A percentile compares a stretch with the other conserved stretches of the same genome.
Evolutionary conservation across 441 rosid species (phyloP).

Genomic region (Metrosideros polymorpha): DNA sequence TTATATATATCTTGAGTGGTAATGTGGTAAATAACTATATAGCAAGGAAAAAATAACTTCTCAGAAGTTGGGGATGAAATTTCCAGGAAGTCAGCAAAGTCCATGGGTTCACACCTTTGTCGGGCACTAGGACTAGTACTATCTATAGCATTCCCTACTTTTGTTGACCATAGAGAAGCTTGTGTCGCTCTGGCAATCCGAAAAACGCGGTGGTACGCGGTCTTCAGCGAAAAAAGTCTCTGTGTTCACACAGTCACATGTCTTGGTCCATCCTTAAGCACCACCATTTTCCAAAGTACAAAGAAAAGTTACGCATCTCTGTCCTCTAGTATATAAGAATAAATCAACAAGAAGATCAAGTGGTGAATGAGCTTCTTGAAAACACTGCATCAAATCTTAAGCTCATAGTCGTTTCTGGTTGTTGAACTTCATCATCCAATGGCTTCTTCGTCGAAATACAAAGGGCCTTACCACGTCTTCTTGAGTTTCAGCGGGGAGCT

Average conservation of each 20-base stretch:
- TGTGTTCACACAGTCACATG: no score
- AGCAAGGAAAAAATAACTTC: no score
- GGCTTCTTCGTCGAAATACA: neutral
- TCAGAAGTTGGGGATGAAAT: no score
- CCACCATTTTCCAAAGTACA: no score
- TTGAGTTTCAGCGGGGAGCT: rapidly evolving
- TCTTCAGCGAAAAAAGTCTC: neutral
- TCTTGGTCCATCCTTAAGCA: no score
- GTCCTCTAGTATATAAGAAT: neutral
- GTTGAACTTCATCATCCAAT: neutral
- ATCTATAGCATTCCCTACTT: no score
- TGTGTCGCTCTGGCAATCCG: neutral
- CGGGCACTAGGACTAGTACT: no score
- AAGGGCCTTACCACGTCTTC: neutral
- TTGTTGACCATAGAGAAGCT: neutral
- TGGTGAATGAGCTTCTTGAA: neutral
- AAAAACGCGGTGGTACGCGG: neutral
- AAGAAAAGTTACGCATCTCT: neutral
- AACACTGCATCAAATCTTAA: neutral
- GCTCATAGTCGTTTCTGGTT: neutral
- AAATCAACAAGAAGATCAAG: neutral
- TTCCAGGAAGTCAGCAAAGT: no score
- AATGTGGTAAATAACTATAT: no score
- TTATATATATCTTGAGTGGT: no score
- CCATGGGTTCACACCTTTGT: no score